Conservation (phyloP, 2,329 filamentous ascomycete species). For the Aureobasidium lini region DNA sequence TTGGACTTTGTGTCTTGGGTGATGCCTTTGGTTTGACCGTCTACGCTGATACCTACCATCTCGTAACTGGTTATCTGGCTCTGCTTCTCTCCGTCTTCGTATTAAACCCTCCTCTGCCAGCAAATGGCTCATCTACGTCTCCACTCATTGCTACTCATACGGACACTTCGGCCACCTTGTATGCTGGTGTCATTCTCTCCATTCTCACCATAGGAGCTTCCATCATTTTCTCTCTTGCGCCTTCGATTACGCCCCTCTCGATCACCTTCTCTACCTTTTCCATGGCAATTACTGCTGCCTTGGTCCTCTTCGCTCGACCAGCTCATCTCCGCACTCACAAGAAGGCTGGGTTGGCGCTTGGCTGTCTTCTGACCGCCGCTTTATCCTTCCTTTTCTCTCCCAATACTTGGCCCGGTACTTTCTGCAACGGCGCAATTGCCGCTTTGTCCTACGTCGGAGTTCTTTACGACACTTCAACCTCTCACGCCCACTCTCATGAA, state of each 20-base stretch:
- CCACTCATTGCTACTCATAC: conserved; percentile 9
- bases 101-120: conserved; percentile 42
- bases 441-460: conserved; percentile 32
- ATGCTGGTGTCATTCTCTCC: conserved; percentile 32
- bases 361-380: conserved; percentile 26
- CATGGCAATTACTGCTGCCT: conserved; percentile 35
- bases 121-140: conserved; percentile 8
- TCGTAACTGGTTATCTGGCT: conserved; percentile 40
- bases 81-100: conserved; percentile 39
- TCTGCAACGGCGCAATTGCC: conserved; percentile 28
- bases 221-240: conserved; percentile 26
- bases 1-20: conserved; percentile 27
- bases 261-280: conserved; percentile 34
- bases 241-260: conserved; percentile 27
- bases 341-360: conserved; percentile 27
- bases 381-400: conserved; percentile 30
- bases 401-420: conserved; percentile 27
- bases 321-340: conserved; percentile 32
- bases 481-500: conserved; percentile 25
- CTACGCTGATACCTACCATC: conserved; percentile 21
- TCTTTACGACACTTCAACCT: conserved; percentile 32
- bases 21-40: conserved; percentile 29
- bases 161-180: conserved; percentile 22
- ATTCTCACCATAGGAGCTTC: conserved; percentile 31
- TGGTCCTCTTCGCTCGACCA: conserved; percentile 36